Percentiles rank a stretch among this genome's conserved stretches.
Evolutionary conservation across 768 basidiomycete species (phyloP).

Genomic region (Chalciporus piperatus): DNA sequence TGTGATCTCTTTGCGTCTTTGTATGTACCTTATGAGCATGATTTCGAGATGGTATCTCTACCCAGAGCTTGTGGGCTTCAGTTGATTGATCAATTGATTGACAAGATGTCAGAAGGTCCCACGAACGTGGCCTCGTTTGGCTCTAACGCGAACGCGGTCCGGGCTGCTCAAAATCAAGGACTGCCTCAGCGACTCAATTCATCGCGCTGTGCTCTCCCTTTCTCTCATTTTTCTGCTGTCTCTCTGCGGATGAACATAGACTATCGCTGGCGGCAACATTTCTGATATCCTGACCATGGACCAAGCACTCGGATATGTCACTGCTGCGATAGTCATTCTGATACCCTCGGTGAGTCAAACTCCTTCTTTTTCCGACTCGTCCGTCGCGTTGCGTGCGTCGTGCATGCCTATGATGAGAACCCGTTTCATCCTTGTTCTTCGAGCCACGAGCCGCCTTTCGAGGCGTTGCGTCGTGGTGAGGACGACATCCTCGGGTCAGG

Average conservation of each 20-base stretch:
- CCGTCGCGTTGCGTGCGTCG: too few relatives aligned
- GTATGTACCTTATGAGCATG: too few relatives aligned
- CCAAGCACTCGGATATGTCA: conserved; percentile 19
- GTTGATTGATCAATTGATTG: neutral
- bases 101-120: neutral
- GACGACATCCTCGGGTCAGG: conserved; percentile 64
- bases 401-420: conserved; percentile 49
- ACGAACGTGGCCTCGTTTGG: neutral
- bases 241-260: conserved; percentile 7
- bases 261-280: neutral
- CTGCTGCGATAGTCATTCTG: conserved; percentile 19
- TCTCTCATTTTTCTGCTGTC: neutral
- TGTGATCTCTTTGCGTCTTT: too few relatives aligned
- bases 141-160: neutral
- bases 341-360: conserved; percentile 29
- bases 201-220: neutral
- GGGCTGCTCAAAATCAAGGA: neutral
- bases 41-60: too few relatives aligned
- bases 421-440: conserved; percentile 92
- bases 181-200: neutral
- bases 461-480: conserved; percentile 53
- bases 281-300: conserved; percentile 20
- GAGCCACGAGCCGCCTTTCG: conserved; percentile 59
- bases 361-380: neutral
- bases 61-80: too few relatives aligned